Evolutionary conservation across 2,329 filamentous ascomycete genomes (phyloP), one percentile per base, ranked within the genome.

Genomic region (Drechmeria coniospora): DNA sequence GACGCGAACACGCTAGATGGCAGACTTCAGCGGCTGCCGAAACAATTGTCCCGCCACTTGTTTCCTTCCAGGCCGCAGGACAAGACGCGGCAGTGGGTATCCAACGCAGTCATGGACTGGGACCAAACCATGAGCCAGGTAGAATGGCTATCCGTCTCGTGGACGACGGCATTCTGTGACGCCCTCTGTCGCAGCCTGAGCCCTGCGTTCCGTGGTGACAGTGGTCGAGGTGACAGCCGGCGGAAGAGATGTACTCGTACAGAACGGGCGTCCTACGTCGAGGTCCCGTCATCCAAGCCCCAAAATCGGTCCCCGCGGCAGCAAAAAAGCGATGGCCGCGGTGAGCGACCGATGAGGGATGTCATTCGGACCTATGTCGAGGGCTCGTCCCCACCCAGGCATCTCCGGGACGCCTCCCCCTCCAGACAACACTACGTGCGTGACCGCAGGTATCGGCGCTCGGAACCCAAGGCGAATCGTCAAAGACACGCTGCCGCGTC

Each of bases 1-100:
- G 54, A 59, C 26, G 54, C 52, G 7, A 38, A 73, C 49, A 71
- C 75, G 30, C 62, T 72, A 0, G 64, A 74, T 24, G 67, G 77
- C 26, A 68, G 63, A 36, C 71, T 67, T 8, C 79, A 86, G 49
- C 63, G 79, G 3, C 75, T 92, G 30, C 84, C 83, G 0, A 83
- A 81, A 37, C 75, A 84, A 39, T 63, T 92, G 3, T 75, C 80
- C 1, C 63, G 82, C 22, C 65, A 77, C 28, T 59, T 90, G 4
- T 68, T 92, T 21, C 83, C 83, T 0, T 55, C 57, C 0, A 49
- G 51, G 6, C 59, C 66, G 1, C 70, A 82, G 37, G 42, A 63
- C 0, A 56, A 65, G 18, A 57, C 68, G 1, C 65, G 71, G 30
- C 67, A 74, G 34, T 54, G 69, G 13, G 54, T 86, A 7, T 66